These are phyloP conservation scores for Trichoderma sp. DNA, from an alignment of 2,329 filamentous ascomycete species.

Conservation along the genomic window DNA sequence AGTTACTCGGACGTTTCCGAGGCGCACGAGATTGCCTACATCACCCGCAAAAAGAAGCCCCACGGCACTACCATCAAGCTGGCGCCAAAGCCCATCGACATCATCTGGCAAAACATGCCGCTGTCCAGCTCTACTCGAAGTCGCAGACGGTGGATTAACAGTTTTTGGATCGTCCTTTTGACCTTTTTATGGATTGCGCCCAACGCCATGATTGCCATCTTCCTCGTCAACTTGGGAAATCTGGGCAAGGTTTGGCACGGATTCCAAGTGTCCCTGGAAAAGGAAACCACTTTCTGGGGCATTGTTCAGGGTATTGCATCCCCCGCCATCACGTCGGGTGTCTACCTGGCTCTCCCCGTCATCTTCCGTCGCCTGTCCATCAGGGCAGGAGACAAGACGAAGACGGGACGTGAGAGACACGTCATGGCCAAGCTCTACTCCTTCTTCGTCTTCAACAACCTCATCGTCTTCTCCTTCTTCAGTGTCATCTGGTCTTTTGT, in stretches of 20 bases:
- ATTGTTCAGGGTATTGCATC: conserved; percentile 89
- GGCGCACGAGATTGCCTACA: conserved; percentile 83
- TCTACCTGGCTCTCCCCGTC: conserved; percentile 85
- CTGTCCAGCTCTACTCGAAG: conserved; percentile 66
- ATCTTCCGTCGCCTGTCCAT: conserved; percentile 87
- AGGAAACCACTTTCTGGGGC: conserved; percentile 70
- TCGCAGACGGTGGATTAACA: conserved; percentile 74
- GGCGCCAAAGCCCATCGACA: conserved; percentile 82
- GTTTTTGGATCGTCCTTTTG: conserved; percentile 76
- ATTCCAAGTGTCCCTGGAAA: conserved; percentile 65
- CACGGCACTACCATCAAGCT: conserved; percentile 73
- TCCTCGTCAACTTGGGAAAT: conserved; percentile 82
- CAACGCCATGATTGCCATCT: conserved; percentile 92
- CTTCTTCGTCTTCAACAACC: conserved; percentile 97
- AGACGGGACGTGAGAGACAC: conserved; percentile 87
- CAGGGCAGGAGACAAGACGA: conserved; percentile 82
- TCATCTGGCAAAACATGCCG: conserved; percentile 93
- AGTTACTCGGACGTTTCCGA: conserved; percentile 87
- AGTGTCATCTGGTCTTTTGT: conserved; percentile 77
- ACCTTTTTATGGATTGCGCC: conserved; percentile 86
- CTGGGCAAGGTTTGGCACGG: conserved; percentile 74
- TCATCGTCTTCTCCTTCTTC: conserved; percentile 91
- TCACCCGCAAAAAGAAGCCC: conserved; percentile 75
- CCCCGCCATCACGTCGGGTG: conserved; percentile 79
- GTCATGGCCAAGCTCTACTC: conserved; percentile 87